These are phyloP conservation scores for Candida tammaniensis DNA, from an alignment of 805 yeast genomes.

Conservation along the genomic window DNA sequence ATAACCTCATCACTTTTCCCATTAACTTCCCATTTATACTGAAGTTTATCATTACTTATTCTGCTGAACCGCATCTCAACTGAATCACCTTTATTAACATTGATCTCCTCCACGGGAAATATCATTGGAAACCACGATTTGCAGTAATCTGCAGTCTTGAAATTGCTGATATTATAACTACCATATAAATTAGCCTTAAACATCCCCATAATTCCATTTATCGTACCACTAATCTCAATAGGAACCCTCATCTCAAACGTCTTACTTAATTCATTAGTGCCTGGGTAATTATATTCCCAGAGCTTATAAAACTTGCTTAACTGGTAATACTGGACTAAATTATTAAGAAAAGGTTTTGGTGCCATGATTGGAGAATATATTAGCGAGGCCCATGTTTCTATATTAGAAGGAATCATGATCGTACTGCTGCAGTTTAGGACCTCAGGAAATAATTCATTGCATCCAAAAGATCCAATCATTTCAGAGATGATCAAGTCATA, in stretches of 20 bases:
- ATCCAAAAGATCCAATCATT: constrained; percentile 86
- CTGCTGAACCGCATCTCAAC: constrained; percentile 9
- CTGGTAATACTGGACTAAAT: constrained; percentile 9
- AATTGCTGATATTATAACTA: constrained; percentile 49
- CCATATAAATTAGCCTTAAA: constrained; percentile 70
- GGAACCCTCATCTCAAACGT: constrained; percentile 26
- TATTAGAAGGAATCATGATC: constrained; percentile 43
- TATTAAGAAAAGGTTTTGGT: constrained; percentile 8
- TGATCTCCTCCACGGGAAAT: constrained; percentile 24
- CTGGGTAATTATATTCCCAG: constrained; percentile 13
- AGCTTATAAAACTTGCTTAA: constrained; percentile 2
- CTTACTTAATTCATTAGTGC: constrained; percentile 4
- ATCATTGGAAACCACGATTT: constrained; percentile 38
- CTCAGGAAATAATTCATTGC: constrained; percentile 89
- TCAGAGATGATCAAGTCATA: constrained; percentile 73
- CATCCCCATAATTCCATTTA: constrained; percentile 76
- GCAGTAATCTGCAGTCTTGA: constrained; percentile 36
- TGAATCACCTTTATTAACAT: constrained; percentile 7
- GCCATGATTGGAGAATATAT: constrained; percentile 30
- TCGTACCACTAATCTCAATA: constrained; percentile 46
- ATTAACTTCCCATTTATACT: constrained; percentile 26
- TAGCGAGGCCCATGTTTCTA: constrained; percentile 65
- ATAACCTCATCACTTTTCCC: constrained; percentile 5
- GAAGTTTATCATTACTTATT: constrained; percentile 16
- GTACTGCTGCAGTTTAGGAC: constrained; percentile 36